Base-by-base conservation (phyloP, 2,329 filamentous ascomycete species). In the Cytospora piceae region DNA sequence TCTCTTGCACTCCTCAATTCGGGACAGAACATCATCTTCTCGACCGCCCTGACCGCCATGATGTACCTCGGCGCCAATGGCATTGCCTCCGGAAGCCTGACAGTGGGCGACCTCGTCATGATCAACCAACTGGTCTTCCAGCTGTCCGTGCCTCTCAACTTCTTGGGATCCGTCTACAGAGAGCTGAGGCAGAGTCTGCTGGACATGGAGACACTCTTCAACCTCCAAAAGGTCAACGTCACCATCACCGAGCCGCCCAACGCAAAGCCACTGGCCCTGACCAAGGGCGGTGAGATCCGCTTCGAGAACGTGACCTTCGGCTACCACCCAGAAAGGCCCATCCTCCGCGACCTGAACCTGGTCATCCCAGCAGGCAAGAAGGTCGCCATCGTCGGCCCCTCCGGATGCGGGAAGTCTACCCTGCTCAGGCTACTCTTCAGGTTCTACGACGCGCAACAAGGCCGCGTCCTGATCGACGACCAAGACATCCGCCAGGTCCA, bases 111-210 rank as follows among this genome's bases (percentile, higher is more conserved):
- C 75, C 83, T 99, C 37, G 95, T 99, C 74, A 96, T 99, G 92
- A 93, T 99, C 71, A 99, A 99, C 77, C 95, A 98, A 81, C 88
- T 99, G 22, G 94, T 99, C 66, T 99, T 99, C 79, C 95, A 99
- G 79, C 88, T 99, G 7, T 97, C 93, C 0, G 93, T 99, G 4
- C 95, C 95, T 0, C 85, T 99, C 67, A 99, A 99, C 82, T 99
- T 99, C 78, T 83, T 99, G 4, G 95, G 95, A n/a, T 96, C 93
- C 17, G 94, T 99, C 15, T 99, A 99, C 76, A 90, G 95, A 71
- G 95, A 99, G 79, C 85, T 99, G 62, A 87, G 95, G 64, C 95
- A 99, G 79, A 97, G 93, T 27, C 83, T 99, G 54, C 83, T 99
- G 39, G 96, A 99, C 76, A 99, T 99, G 95, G 95, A 98, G 79